Evolutionary conservation across 768 basidiomycete species (phyloP).

Genomic region (Leucocoprinus leucothites): DNA sequence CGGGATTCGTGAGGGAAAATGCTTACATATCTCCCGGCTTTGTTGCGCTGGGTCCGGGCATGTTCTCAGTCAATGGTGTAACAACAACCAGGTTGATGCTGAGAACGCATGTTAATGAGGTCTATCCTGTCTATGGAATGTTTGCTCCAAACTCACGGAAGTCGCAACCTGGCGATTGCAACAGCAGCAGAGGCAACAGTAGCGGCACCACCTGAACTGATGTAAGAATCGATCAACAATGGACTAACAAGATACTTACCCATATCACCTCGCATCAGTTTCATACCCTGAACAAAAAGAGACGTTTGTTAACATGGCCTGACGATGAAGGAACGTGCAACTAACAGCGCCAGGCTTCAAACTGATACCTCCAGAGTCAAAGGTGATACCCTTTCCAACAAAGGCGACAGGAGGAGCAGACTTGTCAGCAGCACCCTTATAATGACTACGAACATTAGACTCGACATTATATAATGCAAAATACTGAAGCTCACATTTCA

Average conservation of each 20-base stretch:
- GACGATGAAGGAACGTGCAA: conserved; percentile 11
- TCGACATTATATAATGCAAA: neutral
- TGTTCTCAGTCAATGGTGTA: conserved; percentile 80
- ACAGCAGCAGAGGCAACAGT: conserved; percentile 68
- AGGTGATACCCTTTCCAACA: conserved; percentile 89
- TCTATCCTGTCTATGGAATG: neutral
- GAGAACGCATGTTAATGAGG: neutral
- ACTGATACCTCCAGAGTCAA: conserved; percentile 86
- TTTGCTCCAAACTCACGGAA: conserved; percentile 56
- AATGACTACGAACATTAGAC: conserved; percentile 49
- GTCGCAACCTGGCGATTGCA: conserved; percentile 75
- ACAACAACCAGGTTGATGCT: conserved; percentile 75
- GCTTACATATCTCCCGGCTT: conserved; percentile 85
- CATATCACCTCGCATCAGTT: conserved; percentile 86
- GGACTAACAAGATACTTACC: conserved; percentile 35
- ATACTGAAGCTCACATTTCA: conserved; percentile 57
- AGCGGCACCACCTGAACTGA: conserved; percentile 65
- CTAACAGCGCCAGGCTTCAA: conserved; percentile 71
- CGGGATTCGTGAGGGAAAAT: neutral
- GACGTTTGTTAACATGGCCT: neutral
- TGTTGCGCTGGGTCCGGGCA: conserved; percentile 71
- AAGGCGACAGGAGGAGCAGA: conserved; percentile 63
- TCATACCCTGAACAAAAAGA: conserved; percentile 56
- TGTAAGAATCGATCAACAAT: neutral
- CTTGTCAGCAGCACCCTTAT: conserved; percentile 66